Percentiles rank a stretch among this genome's conserved stretches.
Conservation (phyloP, 441 rosid genomes). For the Erodium trifolium region DNA sequence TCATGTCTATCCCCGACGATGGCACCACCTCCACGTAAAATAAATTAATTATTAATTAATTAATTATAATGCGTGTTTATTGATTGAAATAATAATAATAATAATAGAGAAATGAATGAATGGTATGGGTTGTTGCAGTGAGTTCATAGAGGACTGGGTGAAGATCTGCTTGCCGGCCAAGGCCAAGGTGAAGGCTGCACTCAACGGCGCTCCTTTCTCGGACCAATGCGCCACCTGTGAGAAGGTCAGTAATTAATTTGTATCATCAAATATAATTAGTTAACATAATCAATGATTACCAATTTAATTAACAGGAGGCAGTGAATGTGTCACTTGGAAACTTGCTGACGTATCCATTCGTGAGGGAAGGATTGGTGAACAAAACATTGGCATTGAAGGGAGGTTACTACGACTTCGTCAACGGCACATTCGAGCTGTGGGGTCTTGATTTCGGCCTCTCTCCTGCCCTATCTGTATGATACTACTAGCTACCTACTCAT, state of each 20-base stretch:
- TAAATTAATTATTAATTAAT: no score
- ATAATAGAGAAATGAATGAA: no score
- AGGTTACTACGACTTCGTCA: conserved; percentile 67
- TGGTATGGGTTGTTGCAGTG: conserved; percentile 35
- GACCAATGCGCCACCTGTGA: conserved; percentile 61
- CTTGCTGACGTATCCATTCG: conserved; percentile 75
- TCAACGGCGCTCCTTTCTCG: conserved; percentile 27
- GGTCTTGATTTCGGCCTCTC: conserved; percentile 46
- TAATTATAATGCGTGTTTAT: no score
- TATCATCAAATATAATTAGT: no score
- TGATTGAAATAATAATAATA: no score
- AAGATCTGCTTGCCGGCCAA: conserved; percentile 68
- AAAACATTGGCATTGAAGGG: conserved; percentile 62
- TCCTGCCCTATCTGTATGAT: conserved; percentile 47
- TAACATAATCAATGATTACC: no score
- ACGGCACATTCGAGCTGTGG: conserved; percentile 81
- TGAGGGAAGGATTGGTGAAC: conserved; percentile 58
- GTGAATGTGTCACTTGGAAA: conserved; percentile 79
- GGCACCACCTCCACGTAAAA: conserved; percentile 66
- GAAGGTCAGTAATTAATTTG: conserved; percentile 32
- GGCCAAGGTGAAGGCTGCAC: conserved; percentile 51
- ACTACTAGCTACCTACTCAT: background rate
- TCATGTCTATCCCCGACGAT: conserved; percentile 83
- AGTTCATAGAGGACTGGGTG: conserved; percentile 98
- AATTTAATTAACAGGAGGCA: conserved; percentile 37